phyloP scores from a whole-genome alignment of 805 yeast genomes.

The Candida boleticola region DNA sequence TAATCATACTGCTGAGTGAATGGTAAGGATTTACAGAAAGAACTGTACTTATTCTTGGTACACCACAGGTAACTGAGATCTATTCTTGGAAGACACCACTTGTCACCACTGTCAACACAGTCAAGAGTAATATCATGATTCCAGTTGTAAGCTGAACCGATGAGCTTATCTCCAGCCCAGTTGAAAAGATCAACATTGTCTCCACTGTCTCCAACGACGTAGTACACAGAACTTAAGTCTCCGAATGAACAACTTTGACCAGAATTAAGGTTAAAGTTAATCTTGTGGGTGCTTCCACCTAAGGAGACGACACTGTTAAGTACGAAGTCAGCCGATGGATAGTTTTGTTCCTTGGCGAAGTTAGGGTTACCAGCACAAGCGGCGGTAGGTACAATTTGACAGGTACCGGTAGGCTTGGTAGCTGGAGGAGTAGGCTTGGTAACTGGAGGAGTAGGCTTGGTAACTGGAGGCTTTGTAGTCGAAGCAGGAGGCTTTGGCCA shows the following conservation, averaged over 20 bases:
- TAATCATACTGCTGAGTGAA: constrained; percentile 1
- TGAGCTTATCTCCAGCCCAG: background rate
- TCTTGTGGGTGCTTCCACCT: background rate
- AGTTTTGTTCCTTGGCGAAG: background rate
- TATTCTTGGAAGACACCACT: constrained; percentile 1
- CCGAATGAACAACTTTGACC: background rate
- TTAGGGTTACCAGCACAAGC: background rate
- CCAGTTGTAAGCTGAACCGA: background rate
- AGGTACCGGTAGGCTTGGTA: too few species aligned
- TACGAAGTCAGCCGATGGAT: constrained; percentile 1
- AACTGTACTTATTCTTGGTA: background rate
- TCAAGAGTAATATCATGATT: background rate
- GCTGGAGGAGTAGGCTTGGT: background rate
- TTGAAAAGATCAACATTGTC: background rate
- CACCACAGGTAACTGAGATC: constrained; percentile 1
- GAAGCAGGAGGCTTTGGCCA: constrained; percentile 3
- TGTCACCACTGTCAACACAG: constrained; percentile 3
- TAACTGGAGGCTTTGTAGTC: background rate
- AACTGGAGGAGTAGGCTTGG: background rate
- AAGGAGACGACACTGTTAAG: background rate
- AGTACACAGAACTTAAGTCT: background rate
- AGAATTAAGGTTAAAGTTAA: background rate
- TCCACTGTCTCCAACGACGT: background rate
- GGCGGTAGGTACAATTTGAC: too few species aligned
- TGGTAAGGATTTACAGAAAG: background rate